Conservation (phyloP, 441 rosid species). For the Gossypium trilobum region DNA sequence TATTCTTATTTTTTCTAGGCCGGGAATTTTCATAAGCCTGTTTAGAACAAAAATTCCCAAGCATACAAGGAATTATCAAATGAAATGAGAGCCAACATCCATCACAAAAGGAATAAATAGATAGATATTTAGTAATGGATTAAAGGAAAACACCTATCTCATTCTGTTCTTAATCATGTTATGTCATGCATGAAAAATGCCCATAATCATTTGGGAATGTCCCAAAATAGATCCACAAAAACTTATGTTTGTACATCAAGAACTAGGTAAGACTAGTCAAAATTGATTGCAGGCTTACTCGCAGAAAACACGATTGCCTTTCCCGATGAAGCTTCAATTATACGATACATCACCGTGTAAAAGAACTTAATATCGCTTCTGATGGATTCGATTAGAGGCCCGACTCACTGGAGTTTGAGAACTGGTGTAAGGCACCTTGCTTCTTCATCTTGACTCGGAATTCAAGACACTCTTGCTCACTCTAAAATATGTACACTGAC, state of each 20-base stretch:
- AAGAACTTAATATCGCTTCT: not conserved
- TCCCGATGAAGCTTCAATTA: constrained; percentile 7
- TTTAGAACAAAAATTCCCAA: not conserved
- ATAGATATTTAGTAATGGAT: not conserved
- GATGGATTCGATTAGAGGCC: not conserved
- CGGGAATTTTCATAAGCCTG: not conserved
- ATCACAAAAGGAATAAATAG: not conserved
- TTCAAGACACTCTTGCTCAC: not conserved
- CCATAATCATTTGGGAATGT: not conserved
- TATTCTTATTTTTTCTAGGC: not conserved
- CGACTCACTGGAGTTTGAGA: constrained; percentile 6
- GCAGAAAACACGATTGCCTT: not conserved
- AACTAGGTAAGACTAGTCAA: constrained; percentile 21
- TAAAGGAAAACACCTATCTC: not conserved
- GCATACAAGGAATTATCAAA: not conserved
- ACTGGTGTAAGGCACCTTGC: not conserved
- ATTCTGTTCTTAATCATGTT: constrained; percentile 6
- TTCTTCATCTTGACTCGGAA: constrained; percentile 4
- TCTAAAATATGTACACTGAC: constrained; percentile 7
- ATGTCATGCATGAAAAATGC: constrained; percentile 12
- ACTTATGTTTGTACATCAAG: not conserved
- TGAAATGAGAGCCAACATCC: not conserved
- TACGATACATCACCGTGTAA: not conserved
- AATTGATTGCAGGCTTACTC: constrained; percentile 17
- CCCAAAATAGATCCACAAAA: not conserved